phyloP scores from a whole-genome alignment of 345 rosid species.

The Murraya koenigii region DNA sequence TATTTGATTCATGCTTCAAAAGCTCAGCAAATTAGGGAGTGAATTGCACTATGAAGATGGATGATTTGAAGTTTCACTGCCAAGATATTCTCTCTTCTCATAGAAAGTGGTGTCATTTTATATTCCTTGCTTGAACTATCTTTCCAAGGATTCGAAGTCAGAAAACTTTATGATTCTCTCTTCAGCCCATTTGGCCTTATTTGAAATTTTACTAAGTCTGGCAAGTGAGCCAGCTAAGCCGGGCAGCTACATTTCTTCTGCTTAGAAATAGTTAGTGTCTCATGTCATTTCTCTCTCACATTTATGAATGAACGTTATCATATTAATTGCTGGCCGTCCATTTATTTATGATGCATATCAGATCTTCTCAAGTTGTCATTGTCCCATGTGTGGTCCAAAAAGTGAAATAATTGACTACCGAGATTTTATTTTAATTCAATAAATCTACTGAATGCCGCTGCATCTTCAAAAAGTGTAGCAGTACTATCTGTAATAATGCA shows the following conservation, averaged over 20 bases:
- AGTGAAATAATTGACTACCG: not conserved
- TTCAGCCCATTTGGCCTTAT: not conserved
- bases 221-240: not conserved
- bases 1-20: too few species aligned
- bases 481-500: not conserved
- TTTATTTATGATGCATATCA: not conserved
- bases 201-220: constrained; percentile 10
- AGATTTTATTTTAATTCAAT: not conserved
- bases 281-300: not conserved
- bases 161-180: constrained; percentile 6
- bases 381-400: not conserved
- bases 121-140: not conserved
- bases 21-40: too few species aligned
- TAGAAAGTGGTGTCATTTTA: not conserved
- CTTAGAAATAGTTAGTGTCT: not conserved
- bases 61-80: not conserved
- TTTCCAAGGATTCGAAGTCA: constrained; percentile 18
- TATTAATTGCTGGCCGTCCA: not conserved
- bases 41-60: too few species aligned
- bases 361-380: not conserved
- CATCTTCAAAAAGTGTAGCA: not conserved
- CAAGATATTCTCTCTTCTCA: not conserved
- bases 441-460: not conserved
- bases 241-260: not conserved
- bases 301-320: not conserved